Evolutionary conservation across 805 yeast species (phyloP), one percentile per base, ranked within the genome.

Genomic region (Sugiyamaella chiloensis): DNA sequence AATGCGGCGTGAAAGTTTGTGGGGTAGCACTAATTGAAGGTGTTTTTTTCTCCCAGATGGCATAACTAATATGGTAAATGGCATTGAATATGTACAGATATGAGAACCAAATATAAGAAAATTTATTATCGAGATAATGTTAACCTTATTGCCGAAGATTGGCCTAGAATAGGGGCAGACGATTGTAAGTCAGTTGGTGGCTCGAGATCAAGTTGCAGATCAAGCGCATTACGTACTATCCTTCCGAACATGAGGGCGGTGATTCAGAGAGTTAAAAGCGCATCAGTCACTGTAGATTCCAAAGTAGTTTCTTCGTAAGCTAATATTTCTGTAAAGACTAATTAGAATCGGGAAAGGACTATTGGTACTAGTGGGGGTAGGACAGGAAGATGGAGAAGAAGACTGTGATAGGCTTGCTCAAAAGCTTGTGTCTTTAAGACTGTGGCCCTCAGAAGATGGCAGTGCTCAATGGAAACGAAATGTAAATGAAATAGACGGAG

Each of bases 231-330:
- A n/a, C n/a, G n/a, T n/a, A n/a, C n/a, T 26, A 8, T 8, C 29
- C 36, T 11, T 12, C 19, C 14, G 8, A 17, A 31, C 9, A 91
- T 91, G 99, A 83, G 81, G 63, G 87, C 90, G 2, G 96, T 93
- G 1, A 78, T 93, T 27, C 99, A 93, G 62, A 80, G 86, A 60
- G 98, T 91, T 5, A 86, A 85, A 52, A 74, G 77, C 40, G 98
- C 97, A 0, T 84, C 96, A 0, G 99, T 93, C 0, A 79, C 87
- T 0, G 99, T 93, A 0, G 87, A 89, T 44, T 70, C 73, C 6
- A 61, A 74, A 43, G 71, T 85, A 0, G 77, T 90, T 0, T 88
- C 97, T 0, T 70, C 78, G 81, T 77, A 64, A 32, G 64, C 55
- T 5, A 27, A 7, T 14, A 26, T 14, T 42, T 26, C 3, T 14